Evolutionary conservation across 768 basidiomycete genomes (phyloP), one percentile per base, ranked within the genome.

Genomic region (Pulveroboletus sp.): DNA sequence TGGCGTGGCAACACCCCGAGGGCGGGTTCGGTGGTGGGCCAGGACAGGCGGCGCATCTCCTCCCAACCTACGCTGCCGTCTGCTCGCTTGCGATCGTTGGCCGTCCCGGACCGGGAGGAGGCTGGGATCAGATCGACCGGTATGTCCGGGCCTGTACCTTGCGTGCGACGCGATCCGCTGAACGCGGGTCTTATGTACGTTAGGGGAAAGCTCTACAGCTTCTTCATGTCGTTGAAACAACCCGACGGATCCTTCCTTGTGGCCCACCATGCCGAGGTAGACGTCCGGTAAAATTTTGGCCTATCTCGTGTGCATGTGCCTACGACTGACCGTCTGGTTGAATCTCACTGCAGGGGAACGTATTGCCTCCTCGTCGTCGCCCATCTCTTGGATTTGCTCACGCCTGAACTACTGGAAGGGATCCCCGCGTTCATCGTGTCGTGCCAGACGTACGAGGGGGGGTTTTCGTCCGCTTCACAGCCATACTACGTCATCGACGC

Each of bases 361-460:
- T 99, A 98, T 64, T 96, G 95, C 63, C 80, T 97, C 2, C 78
- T 99, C 12, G 83, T 84, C 2, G 80, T 84, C 3, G 92, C 94
- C 0, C 80, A 83, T 2, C 73, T 99, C 20, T 77, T 97, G 36
- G 81, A 96, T 57, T 69, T 99, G 16, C 70, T 97, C 39, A 97
- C 95, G 0, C 92, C 93, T 0, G 92, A 89, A 49, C 83, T 99
- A 34, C 76, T 93, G 5, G 69, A 73, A 23, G 84, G 85, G 6
- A 87, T 86, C 0, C 78, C 88, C 1, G 79, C 73, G 7, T 98
- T 93, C 72, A 74, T 99, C 45, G 82, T 84, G 0, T 85, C 86
- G 5, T 96, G 92, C 64, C 96, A 98, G 66, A 98, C 94, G 1
- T 98, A 95, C 71, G 96, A 99, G 68, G 96, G 96, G 29, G 95